Conservation (phyloP, 140 eudicot species). For the Eryngium alpinum region DNA sequence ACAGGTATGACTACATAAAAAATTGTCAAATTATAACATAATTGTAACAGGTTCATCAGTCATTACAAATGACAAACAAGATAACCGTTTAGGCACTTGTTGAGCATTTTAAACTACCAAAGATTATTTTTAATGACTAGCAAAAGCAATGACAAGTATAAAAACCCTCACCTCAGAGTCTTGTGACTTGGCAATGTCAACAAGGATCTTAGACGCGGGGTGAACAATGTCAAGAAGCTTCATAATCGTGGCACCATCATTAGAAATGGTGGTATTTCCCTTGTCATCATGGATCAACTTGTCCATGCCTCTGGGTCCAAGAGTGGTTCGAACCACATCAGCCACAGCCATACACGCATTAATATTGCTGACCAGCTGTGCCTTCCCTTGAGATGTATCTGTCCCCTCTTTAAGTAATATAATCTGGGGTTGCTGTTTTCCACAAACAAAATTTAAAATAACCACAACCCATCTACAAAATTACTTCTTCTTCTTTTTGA, state of each 20-base stretch:
- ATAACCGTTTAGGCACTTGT: too few relatives aligned
- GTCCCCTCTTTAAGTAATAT: conserved; percentile 94
- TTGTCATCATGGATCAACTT: conserved; percentile 91
- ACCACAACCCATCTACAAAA: background rate
- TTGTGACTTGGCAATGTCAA: conserved; percentile 92
- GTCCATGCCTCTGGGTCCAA: conserved; percentile 98
- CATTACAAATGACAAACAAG: too few relatives aligned
- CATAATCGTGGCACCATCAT: conserved; percentile 98
- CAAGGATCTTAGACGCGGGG: conserved; percentile 99
- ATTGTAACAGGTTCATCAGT: too few relatives aligned
- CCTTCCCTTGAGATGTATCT: conserved; percentile 92
- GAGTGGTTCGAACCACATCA: conserved; percentile 91
- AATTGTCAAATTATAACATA: too few relatives aligned
- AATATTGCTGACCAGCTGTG: conserved; percentile 89
- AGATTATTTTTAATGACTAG: background rate
- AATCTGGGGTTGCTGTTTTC: conserved; percentile 92
- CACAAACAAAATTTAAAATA: background rate
- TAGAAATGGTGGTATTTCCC: conserved; percentile 93
- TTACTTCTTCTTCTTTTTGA: too few relatives aligned
- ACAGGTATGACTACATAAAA: too few relatives aligned
- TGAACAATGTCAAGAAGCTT: conserved; percentile 92
- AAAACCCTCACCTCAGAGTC: conserved; percentile 70
- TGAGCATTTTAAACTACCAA: too few relatives aligned
- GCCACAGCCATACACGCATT: conserved; percentile 90
- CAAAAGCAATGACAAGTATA: background rate